Percentiles rank a stretch among this genome's conserved stretches.
Conservation (phyloP, 1,284 basidiomycete genomes). For the Ceratobasidium sp. region DNA sequence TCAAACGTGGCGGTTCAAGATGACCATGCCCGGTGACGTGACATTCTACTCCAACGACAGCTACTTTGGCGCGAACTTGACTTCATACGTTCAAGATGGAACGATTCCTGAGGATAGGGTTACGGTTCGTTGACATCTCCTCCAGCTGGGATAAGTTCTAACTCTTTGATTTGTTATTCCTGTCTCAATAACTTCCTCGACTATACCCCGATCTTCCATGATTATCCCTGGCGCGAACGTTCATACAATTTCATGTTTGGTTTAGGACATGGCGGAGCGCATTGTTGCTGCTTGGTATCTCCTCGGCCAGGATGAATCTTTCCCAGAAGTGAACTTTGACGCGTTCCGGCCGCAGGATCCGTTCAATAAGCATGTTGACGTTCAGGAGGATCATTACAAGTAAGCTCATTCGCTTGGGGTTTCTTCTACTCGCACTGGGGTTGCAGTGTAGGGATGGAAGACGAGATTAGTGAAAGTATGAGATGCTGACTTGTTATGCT, state of each 20-base stretch:
- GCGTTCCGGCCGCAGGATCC: conserved; percentile 51
- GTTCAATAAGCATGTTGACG: conserved; percentile 58
- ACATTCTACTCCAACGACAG: conserved; percentile 50
- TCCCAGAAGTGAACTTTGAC: conserved; percentile 47
- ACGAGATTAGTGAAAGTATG: background rate
- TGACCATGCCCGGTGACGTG: conserved; percentile 47
- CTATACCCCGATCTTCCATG: no score
- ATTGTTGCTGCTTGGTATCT: conserved; percentile 56
- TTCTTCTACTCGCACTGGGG: no score
- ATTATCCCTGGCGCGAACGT: background rate
- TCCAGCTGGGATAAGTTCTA: background rate
- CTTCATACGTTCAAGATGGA: conserved; percentile 72
- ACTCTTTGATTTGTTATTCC: no score
- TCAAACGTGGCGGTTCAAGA: conserved; percentile 11
- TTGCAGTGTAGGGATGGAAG: no score
- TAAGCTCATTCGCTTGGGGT: background rate
- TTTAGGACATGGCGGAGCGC: conserved; percentile 46
- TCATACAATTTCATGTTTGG: background rate
- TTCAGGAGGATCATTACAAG: conserved; percentile 54
- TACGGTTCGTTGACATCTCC: conserved; percentile 52
- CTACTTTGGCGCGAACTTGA: conserved; percentile 72
- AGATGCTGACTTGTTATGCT: background rate
- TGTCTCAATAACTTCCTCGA: no score
- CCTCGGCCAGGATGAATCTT: conserved; percentile 52
- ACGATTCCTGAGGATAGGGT: conserved; percentile 71